Conservation (phyloP, 352 stramenopile genomes). For the Pythium rhizo-oryzae region DNA sequence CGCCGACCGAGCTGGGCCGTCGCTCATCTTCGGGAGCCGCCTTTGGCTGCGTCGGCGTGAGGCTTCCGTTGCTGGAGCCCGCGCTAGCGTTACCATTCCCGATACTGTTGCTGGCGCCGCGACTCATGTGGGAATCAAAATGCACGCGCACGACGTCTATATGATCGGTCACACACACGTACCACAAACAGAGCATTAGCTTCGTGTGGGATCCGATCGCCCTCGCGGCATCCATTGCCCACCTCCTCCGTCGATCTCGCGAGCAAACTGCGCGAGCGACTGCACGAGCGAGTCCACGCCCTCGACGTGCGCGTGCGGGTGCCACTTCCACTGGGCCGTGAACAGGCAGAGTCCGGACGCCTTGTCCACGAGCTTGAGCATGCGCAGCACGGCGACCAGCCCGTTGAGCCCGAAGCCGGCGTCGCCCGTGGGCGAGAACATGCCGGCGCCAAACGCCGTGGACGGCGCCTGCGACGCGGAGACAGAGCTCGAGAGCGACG, state of each 20-base stretch:
- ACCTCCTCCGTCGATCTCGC: conserved; percentile 85
- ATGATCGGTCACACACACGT: neutral
- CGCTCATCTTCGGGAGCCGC: conserved; percentile 28
- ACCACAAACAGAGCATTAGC: neutral
- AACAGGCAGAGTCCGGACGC: conserved; percentile 75
- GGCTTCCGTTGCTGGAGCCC: conserved; percentile 12
- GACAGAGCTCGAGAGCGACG: conserved; percentile 3
- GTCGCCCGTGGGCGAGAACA: conserved; percentile 12
- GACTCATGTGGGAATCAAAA: conserved; percentile 46
- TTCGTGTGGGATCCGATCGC: neutral
- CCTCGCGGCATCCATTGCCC: neutral
- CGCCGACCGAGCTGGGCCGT: conserved; percentile 17
- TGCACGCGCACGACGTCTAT: conserved; percentile 73
- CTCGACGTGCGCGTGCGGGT: conserved; percentile 68
- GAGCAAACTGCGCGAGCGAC: conserved; percentile 83
- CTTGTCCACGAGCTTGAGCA: conserved; percentile 77
- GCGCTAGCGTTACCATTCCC: conserved; percentile 9
- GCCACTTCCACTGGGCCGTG: conserved; percentile 83
- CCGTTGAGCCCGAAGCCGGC: conserved; percentile 30
- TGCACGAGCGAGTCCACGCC: conserved; percentile 79
- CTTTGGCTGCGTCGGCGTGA: conserved; percentile 24
- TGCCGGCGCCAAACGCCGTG: neutral
- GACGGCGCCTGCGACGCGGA: conserved; percentile 13
- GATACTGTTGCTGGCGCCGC: conserved; percentile 22
- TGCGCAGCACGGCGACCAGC: conserved; percentile 54